Conservation (phyloP, 345 rosid genomes). For the Atalantia buxifolia region DNA sequence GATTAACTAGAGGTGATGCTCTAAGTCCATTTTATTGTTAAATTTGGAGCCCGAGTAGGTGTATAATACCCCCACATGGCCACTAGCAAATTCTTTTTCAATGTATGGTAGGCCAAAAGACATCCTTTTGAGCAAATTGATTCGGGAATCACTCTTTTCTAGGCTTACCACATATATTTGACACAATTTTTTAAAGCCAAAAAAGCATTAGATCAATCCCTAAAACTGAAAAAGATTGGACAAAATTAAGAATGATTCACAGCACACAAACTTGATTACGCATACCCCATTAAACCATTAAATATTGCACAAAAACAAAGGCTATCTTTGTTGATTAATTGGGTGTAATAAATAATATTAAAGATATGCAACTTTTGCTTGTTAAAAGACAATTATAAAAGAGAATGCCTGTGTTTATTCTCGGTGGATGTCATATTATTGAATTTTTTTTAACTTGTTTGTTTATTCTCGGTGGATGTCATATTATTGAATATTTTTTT, state of each 20-base stretch:
- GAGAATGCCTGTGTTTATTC: too few species aligned
- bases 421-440: too few species aligned
- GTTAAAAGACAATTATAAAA: not conserved
- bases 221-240: not conserved
- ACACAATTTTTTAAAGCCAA: not conserved
- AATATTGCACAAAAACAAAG: slow-evolving; percentile 4
- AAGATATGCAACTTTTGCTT: not conserved
- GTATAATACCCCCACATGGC: not conserved
- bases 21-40: not conserved
- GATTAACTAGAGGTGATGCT: not conserved
- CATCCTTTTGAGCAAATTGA: not conserved
- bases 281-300: not conserved
- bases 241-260: not conserved
- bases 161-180: not conserved
- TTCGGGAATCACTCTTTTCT: slow-evolving; percentile 1
- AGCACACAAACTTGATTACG: not conserved
- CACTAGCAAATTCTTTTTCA: slow-evolving; percentile 17
- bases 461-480: too few species aligned
- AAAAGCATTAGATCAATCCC: not conserved
- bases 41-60: not conserved
- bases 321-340: slow-evolving; percentile 8
- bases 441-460: too few species aligned
- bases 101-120: slow-evolving; percentile 28
- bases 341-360: not conserved
- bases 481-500: too few species aligned